phyloP scores from a whole-genome alignment of 106 monocot genomes.

The Dendrobium officinale region DNA sequence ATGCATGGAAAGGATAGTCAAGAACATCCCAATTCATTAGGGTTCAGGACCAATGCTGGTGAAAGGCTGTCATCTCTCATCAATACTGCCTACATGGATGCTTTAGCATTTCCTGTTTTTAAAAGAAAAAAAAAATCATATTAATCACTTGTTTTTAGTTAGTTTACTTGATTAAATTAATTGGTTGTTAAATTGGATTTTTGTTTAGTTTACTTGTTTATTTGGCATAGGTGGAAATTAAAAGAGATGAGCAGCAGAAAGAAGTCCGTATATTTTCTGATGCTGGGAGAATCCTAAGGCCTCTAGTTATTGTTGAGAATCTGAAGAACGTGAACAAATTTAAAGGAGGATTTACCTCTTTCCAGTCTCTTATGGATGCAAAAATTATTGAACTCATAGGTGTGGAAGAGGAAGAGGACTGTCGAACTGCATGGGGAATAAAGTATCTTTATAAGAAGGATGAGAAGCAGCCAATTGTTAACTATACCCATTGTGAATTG shows the following conservation, averaged over 20 bases:
- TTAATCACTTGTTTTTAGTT: background rate
- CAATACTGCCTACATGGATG: background rate
- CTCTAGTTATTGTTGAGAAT: conserved; percentile 87
- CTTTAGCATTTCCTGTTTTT: background rate
- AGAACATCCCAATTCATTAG: background rate
- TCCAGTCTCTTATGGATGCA: conserved; percentile 66
- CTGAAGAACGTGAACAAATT: conserved; percentile 42
- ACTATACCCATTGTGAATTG: conserved; percentile 81
- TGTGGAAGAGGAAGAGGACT: conserved; percentile 94
- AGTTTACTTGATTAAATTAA: background rate
- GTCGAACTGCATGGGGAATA: conserved; percentile 65
- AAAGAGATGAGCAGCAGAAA: conserved; percentile 59
- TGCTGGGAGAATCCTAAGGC: conserved; percentile 72
- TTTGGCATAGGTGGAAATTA: conserved; percentile 77
- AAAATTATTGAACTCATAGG: conserved; percentile 78
- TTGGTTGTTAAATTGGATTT: background rate
- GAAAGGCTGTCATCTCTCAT: background rate
- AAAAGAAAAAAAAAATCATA: background rate
- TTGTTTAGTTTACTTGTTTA: conserved; percentile 3
- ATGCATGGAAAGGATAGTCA: background rate
- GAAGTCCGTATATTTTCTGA: conserved; percentile 89
- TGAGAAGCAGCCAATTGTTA: conserved; percentile 6
- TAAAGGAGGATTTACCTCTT: conserved; percentile 40
- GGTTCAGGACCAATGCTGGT: background rate
- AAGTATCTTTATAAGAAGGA: conserved; percentile 38